Base-by-base conservation (phyloP, 2,329 filamentous ascomycete genomes). In the Hypoxylon sp. region DNA sequence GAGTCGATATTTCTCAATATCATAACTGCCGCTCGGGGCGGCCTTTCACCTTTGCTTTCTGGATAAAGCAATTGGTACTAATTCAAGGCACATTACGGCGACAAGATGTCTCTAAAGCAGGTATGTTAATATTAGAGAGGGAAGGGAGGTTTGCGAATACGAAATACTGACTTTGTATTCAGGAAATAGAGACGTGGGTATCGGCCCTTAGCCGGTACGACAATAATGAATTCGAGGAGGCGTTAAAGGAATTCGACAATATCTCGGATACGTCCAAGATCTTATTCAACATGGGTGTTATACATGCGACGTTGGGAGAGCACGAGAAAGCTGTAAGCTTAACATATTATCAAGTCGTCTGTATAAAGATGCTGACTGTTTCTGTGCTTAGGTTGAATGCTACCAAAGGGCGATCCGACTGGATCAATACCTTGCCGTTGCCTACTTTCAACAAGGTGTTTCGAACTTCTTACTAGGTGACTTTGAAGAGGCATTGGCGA, bases 111-210 rank as follows among this genome's bases (percentile, higher is more conserved):
- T 68, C 72, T 79, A 61, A 79, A 79, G 61, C 77, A 78, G 74
- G 77, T 78, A 57, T 59, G 74, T 63, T 50, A 9, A 51, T 21
- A 5, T 30, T 43, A 11, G 34, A 36, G 17, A 34, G 28, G 28
- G 14, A 17, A 38, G 30, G 13, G 17, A 17, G 32, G 45, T 41
- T 41, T 52, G 25, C 28, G 25, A 50, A 38, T 25, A 25, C 19
- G 34, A 45, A 61, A 59, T 69, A 23, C 62, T 70, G 45, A 71
- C 65, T 45, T 17, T 13, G 38, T 23, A 21, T 49, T 21, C 61
- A 97, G 94, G 96, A 99, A 91, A 99, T 99, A 81, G 95, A 98
- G 84, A 97, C 93, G 53, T 99, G 96, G 96, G 96, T 98, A 73
- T 86, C 91, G 79, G 96, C 96, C 81, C 89, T 99, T 60, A 90